phyloP scores from a whole-genome alignment of 257 asterid species.

The Scutellaria galericulata region DNA sequence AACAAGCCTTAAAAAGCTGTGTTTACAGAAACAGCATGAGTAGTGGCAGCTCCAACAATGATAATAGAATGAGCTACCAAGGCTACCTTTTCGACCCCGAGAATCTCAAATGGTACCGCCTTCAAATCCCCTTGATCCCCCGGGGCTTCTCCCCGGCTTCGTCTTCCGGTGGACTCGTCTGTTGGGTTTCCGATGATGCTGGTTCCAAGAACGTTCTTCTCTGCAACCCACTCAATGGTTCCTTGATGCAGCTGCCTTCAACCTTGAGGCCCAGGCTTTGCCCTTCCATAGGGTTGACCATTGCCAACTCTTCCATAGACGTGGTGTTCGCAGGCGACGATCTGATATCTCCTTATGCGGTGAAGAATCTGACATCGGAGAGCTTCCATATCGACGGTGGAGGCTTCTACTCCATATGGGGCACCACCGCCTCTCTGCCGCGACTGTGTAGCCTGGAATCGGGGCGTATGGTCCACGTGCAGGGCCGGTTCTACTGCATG shows the following conservation, averaged over 20 bases:
- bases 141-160: slow-evolving; percentile 73
- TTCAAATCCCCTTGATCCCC: slow-evolving; percentile 66
- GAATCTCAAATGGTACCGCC: slow-evolving; percentile 61
- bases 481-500: slow-evolving; percentile 87
- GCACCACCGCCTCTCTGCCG: slow-evolving; percentile 80
- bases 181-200: slow-evolving; percentile 82
- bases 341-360: slow-evolving; percentile 88
- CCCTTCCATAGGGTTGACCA: slow-evolving; percentile 72
- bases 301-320: slow-evolving; percentile 71
- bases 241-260: slow-evolving; percentile 67
- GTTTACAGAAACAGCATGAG: slow-evolving; percentile 44
- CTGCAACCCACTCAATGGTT: slow-evolving; percentile 63
- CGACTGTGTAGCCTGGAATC: slow-evolving; percentile 91
- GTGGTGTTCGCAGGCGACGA: slow-evolving; percentile 88
- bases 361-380: slow-evolving; percentile 79
- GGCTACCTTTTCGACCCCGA: slow-evolving; percentile 78
- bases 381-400: slow-evolving; percentile 85
- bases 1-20: slow-evolving; percentile 49
- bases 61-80: slow-evolving; percentile 38
- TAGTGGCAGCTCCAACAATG: neutral
- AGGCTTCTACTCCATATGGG: slow-evolving; percentile 96
- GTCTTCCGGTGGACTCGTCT: slow-evolving; percentile 74
- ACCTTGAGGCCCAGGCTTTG: slow-evolving; percentile 79
- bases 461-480: slow-evolving; percentile 73
- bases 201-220: slow-evolving; percentile 80